Percentiles rank a stretch among this genome's conserved stretches.
Evolutionary conservation across 2,329 filamentous ascomycete species (phyloP).

Genomic region (Cladobotryum protrusum): DNA sequence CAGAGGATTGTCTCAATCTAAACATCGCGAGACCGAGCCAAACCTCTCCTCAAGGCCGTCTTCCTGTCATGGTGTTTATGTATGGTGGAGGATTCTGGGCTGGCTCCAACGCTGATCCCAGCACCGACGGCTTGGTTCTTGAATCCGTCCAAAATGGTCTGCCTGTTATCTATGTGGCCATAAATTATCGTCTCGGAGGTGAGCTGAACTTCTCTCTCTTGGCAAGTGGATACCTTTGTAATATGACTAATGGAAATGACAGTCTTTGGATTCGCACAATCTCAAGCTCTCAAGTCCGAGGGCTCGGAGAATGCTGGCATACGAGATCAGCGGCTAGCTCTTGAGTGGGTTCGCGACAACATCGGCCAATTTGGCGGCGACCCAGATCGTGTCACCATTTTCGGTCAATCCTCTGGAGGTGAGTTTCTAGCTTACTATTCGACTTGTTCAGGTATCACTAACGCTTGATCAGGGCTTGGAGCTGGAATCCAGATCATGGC

Average conservation of each 20-base stretch:
- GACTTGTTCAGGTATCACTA: not conserved
- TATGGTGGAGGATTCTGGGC: conserved; percentile 28
- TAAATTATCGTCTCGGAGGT: conserved; percentile 27
- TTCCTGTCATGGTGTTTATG: conserved; percentile 34
- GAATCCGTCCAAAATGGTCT: conserved; percentile 38
- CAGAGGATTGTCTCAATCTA: conserved; percentile 31
- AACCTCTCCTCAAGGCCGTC: conserved; percentile 12
- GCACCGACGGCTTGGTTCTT: conserved; percentile 38
- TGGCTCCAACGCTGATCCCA: conserved; percentile 26
- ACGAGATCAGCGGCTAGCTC: conserved; percentile 43
- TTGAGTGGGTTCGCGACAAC: conserved; percentile 37
- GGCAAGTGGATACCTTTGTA: not conserved
- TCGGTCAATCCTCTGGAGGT: conserved; percentile 27
- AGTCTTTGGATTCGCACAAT: conserved; percentile 25
- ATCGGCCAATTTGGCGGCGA: conserved; percentile 47
- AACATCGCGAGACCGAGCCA: conserved; percentile 27
- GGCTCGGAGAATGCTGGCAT: conserved; percentile 40
- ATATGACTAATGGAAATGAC: not conserved
- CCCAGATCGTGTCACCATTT: conserved; percentile 32
- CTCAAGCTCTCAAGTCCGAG: conserved; percentile 15
- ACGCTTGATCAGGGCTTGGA: conserved; percentile 26
- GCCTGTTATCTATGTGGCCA: conserved; percentile 28
- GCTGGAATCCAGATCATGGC: conserved; percentile 44
- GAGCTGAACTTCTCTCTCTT: not conserved
- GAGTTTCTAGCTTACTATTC: not conserved